Percentiles rank a stretch among this genome's conserved stretches.
Evolutionary conservation across 2,329 filamentous ascomycete genomes (phyloP).

Genomic region (Diaporthe sp.): DNA sequence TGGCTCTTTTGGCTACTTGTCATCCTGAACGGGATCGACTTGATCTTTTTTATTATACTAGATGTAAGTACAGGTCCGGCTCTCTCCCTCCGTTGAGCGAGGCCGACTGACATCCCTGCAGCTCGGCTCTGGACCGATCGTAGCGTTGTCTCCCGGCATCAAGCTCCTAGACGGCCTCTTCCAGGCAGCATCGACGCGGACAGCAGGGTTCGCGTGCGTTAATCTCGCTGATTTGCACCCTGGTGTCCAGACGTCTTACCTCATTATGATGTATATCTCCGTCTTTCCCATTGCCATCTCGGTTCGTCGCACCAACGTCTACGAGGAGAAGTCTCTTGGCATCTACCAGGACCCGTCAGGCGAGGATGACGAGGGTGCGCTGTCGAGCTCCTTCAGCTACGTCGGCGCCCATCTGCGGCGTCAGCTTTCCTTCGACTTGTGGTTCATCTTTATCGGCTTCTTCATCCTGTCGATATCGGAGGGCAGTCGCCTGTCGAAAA

Average conservation of each 20-base stretch:
- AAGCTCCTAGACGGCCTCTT: conserved; percentile 90
- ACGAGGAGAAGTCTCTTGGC: conserved; percentile 90
- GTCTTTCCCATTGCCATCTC: conserved; percentile 97
- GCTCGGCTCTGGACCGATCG: conserved; percentile 80
- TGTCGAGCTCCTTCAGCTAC: conserved; percentile 79
- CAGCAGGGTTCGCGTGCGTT: conserved; percentile 89
- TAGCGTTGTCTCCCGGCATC: conserved; percentile 76
- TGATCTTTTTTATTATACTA: conserved; percentile 92
- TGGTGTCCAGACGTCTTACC: conserved; percentile 91
- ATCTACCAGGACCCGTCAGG: conserved; percentile 65
- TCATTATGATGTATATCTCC: conserved; percentile 99
- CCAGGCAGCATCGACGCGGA: conserved; percentile 89
- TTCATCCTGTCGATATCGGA: conserved; percentile 95
- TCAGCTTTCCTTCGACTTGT: conserved; percentile 96
- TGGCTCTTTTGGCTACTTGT: conserved; percentile 93
- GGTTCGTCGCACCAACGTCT: conserved; percentile 93
- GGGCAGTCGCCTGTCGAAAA: conserved; percentile 75
- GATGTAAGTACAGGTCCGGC: conserved; percentile 72
- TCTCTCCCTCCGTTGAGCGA: neutral
- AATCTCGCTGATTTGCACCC: conserved; percentile 85
- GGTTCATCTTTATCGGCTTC: conserved; percentile 94
- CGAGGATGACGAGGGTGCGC: conserved; percentile 65
- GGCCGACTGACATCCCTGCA: conserved; percentile 53
- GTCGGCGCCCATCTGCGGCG: conserved; percentile 91
- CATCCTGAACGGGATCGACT: conserved; percentile 84